These are phyloP conservation scores for Thielaviopsis ethacetica DNA, from an alignment of 2,329 filamentous ascomycete species.

Conservation along the genomic window DNA sequence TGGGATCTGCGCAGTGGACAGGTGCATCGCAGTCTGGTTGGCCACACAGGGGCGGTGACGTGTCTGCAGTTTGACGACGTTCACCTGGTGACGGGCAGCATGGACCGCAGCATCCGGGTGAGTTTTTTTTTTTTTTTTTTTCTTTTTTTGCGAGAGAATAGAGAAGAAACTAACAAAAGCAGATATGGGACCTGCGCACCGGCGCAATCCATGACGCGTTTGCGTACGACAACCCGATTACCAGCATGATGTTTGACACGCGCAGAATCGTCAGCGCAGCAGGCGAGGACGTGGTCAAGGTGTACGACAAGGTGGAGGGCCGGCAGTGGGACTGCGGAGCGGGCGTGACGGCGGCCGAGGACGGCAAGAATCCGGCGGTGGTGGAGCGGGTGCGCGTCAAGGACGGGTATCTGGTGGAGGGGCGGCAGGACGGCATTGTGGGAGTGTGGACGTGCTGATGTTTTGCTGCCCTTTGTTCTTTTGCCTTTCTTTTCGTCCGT, in stretches of 20 bases:
- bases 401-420: slow-evolving; percentile 88
- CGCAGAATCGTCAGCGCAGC: slow-evolving; percentile 81
- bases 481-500: not conserved
- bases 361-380: slow-evolving; percentile 41
- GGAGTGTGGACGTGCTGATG: slow-evolving; percentile 70
- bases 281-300: slow-evolving; percentile 85
- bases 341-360: slow-evolving; percentile 53
- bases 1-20: slow-evolving; percentile 96
- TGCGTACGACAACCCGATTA: slow-evolving; percentile 82
- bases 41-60: slow-evolving; percentile 88
- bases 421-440: slow-evolving; percentile 70
- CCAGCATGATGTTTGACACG: slow-evolving; percentile 92
- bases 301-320: slow-evolving; percentile 95
- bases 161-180: slow-evolving; percentile 18
- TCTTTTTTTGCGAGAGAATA: too few relatives aligned
- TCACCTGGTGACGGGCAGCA: slow-evolving; percentile 81
- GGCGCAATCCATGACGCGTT: slow-evolving; percentile 92
- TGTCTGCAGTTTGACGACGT: slow-evolving; percentile 93
- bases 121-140: slow-evolving; percentile 23
- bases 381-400: slow-evolving; percentile 81
- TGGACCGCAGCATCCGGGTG: slow-evolving; percentile 87
- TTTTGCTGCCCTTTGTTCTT: not conserved
- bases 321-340: slow-evolving; percentile 93
- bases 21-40: slow-evolving; percentile 89
- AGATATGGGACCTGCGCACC: slow-evolving; percentile 98